Evolutionary conservation across 2,329 filamentous ascomycete genomes (phyloP).

Genomic region (Talaromyces sp.): DNA sequence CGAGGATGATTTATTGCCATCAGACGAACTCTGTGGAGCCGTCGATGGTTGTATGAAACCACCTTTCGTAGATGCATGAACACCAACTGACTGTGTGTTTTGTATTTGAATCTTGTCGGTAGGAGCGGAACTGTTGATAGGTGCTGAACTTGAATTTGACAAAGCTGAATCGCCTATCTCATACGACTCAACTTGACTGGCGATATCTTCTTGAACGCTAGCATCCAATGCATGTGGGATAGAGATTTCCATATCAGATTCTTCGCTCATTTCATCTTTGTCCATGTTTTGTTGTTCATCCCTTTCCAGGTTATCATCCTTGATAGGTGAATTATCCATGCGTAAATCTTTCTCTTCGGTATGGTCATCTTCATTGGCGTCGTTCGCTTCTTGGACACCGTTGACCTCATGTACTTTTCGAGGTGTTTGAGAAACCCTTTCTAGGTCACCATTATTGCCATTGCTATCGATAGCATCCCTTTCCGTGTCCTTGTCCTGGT

Average conservation of each 20-base stretch:
- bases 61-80: constrained; percentile 8
- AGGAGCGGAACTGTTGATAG: neutral
- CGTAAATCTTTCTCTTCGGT: neutral
- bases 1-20: constrained; percentile 26
- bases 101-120: constrained; percentile 26
- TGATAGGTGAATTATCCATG: neutral
- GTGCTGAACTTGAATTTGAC: constrained; percentile 16
- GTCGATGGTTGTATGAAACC: neutral
- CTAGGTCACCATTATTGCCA: neutral
- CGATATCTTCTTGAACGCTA: constrained; percentile 18
- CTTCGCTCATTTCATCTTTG: constrained; percentile 19
- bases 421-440: neutral
- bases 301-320: neutral
- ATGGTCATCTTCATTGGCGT: neutral
- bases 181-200: constrained; percentile 19
- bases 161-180: constrained; percentile 19
- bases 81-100: constrained; percentile 23
- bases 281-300: constrained; percentile 13
- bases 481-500: neutral
- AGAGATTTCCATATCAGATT: constrained; percentile 32
- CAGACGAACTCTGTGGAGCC: constrained; percentile 17
- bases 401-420: neutral
- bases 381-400: neutral
- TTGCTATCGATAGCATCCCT: neutral
- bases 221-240: constrained; percentile 27